These are phyloP conservation scores for Pleurotus eryngii DNA, from an alignment of 768 basidiomycete genomes.

Conservation along the genomic window DNA sequence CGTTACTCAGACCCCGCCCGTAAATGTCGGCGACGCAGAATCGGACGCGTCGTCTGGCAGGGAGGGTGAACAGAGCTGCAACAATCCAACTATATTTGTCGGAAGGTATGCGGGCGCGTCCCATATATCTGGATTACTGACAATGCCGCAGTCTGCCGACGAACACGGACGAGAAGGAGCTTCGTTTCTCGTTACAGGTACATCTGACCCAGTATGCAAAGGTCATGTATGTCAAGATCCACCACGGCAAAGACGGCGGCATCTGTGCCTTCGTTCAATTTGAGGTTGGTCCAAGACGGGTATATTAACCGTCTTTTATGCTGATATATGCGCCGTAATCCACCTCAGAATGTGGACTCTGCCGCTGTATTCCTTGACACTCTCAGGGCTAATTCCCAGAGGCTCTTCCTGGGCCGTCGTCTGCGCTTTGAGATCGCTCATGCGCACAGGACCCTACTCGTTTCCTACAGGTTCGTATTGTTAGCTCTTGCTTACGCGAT, in stretches of 20 bases:
- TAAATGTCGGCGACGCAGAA: conserved; percentile 17
- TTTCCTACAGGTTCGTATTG: conserved; percentile 63
- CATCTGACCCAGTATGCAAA: conserved; percentile 67
- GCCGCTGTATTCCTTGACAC: conserved; percentile 59
- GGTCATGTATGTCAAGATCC: conserved; percentile 66
- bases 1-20: conserved; percentile 8
- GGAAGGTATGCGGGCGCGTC: conserved; percentile 54
- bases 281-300: conserved; percentile 45
- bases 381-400: conserved; percentile 51
- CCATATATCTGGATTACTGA: conserved; percentile 7
- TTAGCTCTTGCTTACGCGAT: background rate
- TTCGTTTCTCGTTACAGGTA: conserved; percentile 55
- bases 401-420: conserved; percentile 66
- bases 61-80: conserved; percentile 50
- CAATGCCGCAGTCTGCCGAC: conserved; percentile 55
- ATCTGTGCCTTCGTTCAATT: conserved; percentile 87
- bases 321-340: conserved; percentile 12
- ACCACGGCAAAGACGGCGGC: conserved; percentile 73
- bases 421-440: conserved; percentile 79
- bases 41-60: conserved; percentile 21
- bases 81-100: conserved; percentile 81
- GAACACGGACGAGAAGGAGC: conserved; percentile 61
- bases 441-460: conserved; percentile 67
- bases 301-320: conserved; percentile 7
- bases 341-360: conserved; percentile 49